Conservation (phyloP, 1,284 basidiomycete species). For the Cryptococcus maquisensis region DNA sequence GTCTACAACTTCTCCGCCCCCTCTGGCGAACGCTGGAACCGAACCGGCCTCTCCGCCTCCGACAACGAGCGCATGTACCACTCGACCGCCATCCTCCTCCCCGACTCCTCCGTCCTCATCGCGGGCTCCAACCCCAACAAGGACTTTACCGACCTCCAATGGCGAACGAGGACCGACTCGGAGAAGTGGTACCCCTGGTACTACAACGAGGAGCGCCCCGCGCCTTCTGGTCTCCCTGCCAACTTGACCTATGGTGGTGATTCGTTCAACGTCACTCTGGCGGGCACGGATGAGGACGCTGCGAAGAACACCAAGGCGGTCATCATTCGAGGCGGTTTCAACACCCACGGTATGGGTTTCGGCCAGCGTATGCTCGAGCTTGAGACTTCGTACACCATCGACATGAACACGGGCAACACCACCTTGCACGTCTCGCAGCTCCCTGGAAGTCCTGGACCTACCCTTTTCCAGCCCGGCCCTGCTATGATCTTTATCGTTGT, state of each 20-base stretch:
- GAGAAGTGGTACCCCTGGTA: conserved; percentile 49
- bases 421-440: conserved; percentile 72
- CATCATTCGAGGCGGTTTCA: conserved; percentile 82
- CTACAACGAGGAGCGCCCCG: conserved; percentile 66
- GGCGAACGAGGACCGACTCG: conserved; percentile 44
- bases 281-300: conserved; percentile 51
- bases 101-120: conserved; percentile 78
- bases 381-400: conserved; percentile 73
- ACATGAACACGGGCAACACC: conserved; percentile 63
- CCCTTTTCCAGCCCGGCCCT: conserved; percentile 81
- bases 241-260: conserved; percentile 66
- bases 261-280: conserved; percentile 67
- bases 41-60: conserved; percentile 56
- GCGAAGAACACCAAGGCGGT: conserved; percentile 60
- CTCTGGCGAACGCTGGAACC: conserved; percentile 67
- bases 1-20: conserved; percentile 63
- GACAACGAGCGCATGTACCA: conserved; percentile 78
- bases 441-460: conserved; percentile 64
- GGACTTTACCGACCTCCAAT: conserved; percentile 56
- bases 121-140: conserved; percentile 92
- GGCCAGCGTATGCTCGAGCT: conserved; percentile 58
- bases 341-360: conserved; percentile 81
- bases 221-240: conserved; percentile 33
- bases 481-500: conserved; percentile 74
- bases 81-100: conserved; percentile 80